Percentiles rank a stretch among this genome's conserved stretches.
phyloP scores from a whole-genome alignment of 345 rosid genomes.

The Moricandia arvensis region DNA sequence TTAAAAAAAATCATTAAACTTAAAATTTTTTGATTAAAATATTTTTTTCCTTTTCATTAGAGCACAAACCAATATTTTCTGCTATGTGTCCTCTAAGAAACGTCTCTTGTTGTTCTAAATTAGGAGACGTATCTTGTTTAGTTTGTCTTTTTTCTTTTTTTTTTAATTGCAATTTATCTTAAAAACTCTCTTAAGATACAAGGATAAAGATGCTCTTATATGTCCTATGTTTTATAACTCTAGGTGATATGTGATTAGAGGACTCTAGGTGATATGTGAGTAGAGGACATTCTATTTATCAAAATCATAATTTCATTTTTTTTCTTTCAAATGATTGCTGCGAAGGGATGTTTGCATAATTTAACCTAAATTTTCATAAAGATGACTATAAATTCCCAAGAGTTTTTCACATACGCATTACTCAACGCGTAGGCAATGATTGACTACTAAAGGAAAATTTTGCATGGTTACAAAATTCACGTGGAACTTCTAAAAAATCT shows the following conservation, averaged over 20 bases:
- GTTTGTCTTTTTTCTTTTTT: no score
- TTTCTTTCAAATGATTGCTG: not conserved
- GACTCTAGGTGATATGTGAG: not conserved
- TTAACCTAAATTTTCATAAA: not conserved
- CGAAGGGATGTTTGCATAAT: not conserved
- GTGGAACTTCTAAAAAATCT: not conserved
- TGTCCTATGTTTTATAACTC: not conserved
- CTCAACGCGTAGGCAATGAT: not conserved
- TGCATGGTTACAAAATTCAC: not conserved
- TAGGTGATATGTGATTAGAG: not conserved
- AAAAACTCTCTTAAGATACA: no score
- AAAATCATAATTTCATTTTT: not conserved
- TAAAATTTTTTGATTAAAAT: no score
- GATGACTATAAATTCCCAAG: not conserved
- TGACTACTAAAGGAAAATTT: not conserved
- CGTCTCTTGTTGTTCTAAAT: no score
- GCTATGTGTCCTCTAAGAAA: no score
- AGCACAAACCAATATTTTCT: no score
- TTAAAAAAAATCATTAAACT: no score
- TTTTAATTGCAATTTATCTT: no score
- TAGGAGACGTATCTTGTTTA: no score
- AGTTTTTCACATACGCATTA: not conserved
- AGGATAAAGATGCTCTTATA: no score
- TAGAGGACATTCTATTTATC: not conserved
- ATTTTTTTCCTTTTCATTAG: no score